phyloP scores from a whole-genome alignment of 768 basidiomycete species.

The Mycena pura region DNA sequence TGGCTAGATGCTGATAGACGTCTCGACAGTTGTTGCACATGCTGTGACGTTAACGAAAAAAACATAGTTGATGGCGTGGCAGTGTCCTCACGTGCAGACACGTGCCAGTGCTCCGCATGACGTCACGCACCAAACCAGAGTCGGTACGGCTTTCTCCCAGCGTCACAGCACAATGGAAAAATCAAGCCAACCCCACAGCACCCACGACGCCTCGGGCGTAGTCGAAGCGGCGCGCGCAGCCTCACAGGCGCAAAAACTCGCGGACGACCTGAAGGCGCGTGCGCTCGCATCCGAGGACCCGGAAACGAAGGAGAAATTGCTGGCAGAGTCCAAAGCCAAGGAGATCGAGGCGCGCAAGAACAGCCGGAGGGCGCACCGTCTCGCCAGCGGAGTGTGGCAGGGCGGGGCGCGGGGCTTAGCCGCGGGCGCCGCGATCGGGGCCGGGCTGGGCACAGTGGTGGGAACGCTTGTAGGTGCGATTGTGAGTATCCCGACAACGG shows the following conservation, averaged over 20 bases:
- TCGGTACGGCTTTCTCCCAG: too few species aligned
- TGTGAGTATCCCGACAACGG: conserved; percentile 17
- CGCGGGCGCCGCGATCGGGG: conserved; percentile 4
- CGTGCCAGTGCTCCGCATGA: too few species aligned
- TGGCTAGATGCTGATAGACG: too few species aligned
- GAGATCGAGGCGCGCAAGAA: conserved; percentile 14
- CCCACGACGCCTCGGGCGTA: background rate
- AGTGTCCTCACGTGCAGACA: too few species aligned
- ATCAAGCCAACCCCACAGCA: conserved; percentile 1
- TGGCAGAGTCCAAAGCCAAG: conserved; percentile 11
- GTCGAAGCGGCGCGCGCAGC: conserved; percentile 14
- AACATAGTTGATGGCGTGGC: too few species aligned
- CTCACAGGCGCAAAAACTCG: conserved; percentile 13
- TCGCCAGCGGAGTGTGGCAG: conserved; percentile 15
- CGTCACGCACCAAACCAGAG: too few species aligned
- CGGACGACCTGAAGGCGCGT: conserved; percentile 11
- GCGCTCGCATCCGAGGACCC: conserved; percentile 10
- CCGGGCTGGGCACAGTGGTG: conserved; percentile 9
- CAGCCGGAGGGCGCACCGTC: conserved; percentile 13
- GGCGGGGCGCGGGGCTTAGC: conserved; percentile 3
- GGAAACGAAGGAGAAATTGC: conserved; percentile 1
- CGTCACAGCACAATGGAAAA: conserved; percentile 7
- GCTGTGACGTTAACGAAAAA: too few species aligned
- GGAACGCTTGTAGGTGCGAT: conserved; percentile 14
- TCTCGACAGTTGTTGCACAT: too few species aligned